Evolutionary conservation across 1,284 basidiomycete species (phyloP).

Genomic region (Tilletiaria anomala): DNA sequence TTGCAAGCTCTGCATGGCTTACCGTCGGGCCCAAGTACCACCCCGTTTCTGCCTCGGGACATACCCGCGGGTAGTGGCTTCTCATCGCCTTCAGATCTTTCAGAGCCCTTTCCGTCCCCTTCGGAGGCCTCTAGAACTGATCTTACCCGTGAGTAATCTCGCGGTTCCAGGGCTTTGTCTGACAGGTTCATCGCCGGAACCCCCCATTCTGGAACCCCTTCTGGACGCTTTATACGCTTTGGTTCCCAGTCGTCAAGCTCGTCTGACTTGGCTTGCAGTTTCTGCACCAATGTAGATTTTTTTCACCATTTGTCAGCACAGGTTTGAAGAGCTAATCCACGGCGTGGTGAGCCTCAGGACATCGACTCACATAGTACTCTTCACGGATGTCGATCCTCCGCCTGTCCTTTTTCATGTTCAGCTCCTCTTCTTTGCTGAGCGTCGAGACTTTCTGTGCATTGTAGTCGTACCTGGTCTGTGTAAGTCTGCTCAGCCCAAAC

Average conservation of each 20-base stretch:
- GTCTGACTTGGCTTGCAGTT: slow-evolving; percentile 46
- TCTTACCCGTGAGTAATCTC: too few species aligned
- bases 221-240: slow-evolving; percentile 66
- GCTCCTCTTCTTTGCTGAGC: slow-evolving; percentile 66
- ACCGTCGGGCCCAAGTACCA: slow-evolving; percentile 34
- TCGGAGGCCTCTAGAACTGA: too few species aligned
- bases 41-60: too few species aligned
- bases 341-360: neutral
- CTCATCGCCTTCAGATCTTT: too few species aligned
- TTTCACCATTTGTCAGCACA: neutral
- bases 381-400: slow-evolving; percentile 83
- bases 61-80: too few species aligned
- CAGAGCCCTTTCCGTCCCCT: too few species aligned
- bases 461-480: slow-evolving; percentile 79
- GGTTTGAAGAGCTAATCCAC: too few species aligned
- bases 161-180: too few species aligned
- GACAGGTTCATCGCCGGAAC: too few species aligned
- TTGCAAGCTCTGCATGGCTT: slow-evolving; percentile 38
- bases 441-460: slow-evolving; percentile 63
- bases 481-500: slow-evolving; percentile 69
- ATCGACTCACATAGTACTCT: slow-evolving; percentile 58
- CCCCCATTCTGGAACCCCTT: slow-evolving; percentile 93
- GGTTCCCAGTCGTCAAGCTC: slow-evolving; percentile 70
- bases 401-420: slow-evolving; percentile 61
- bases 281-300: slow-evolving; percentile 6